phyloP scores from a whole-genome alignment of 768 basidiomycete species.

The Pisolithus orientalis region DNA sequence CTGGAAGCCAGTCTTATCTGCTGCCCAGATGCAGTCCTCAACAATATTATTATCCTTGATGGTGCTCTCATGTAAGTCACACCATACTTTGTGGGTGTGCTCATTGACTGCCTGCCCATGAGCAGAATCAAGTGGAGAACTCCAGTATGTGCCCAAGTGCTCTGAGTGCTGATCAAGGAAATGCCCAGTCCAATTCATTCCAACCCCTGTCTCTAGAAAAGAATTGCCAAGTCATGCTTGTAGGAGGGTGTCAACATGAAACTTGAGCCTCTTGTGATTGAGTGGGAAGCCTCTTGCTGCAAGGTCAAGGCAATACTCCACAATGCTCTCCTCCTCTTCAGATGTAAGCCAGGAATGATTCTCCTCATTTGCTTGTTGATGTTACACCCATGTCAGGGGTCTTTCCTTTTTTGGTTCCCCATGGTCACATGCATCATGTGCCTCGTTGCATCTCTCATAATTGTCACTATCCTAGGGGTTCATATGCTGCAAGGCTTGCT shows the following conservation, averaged over 20 bases:
- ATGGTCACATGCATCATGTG: no score
- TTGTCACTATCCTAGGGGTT: no score
- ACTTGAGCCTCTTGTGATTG: slow-evolving; percentile 26
- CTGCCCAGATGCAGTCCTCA: slow-evolving; percentile 1
- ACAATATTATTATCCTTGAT: slow-evolving; percentile 4
- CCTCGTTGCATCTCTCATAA: no score
- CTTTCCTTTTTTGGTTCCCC: no score
- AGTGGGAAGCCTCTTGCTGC: slow-evolving; percentile 31
- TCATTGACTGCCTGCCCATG: slow-evolving; percentile 33
- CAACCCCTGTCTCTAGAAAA: slow-evolving; percentile 28
- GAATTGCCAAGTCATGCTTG: slow-evolving; percentile 19
- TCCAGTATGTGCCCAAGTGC: slow-evolving; percentile 23
- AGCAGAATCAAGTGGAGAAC: slow-evolving; percentile 28
- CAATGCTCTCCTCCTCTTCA: slow-evolving; percentile 24
- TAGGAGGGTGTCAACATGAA: slow-evolving; percentile 28
- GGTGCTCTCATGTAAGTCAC: no score
- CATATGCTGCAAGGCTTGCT: no score
- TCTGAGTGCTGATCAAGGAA: slow-evolving; percentile 25
- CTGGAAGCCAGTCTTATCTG: slow-evolving; percentile 7
- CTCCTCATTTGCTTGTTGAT: no score
- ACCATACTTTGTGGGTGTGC: slow-evolving; percentile 27
- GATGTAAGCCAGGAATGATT: slow-evolving; percentile 20
- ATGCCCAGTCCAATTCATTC: slow-evolving; percentile 30
- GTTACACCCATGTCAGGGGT: no score
- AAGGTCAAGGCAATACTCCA: slow-evolving; percentile 21